Evolutionary conservation across 306 rosid species (phyloP).

Genomic region (Corylus heterophylla): DNA sequence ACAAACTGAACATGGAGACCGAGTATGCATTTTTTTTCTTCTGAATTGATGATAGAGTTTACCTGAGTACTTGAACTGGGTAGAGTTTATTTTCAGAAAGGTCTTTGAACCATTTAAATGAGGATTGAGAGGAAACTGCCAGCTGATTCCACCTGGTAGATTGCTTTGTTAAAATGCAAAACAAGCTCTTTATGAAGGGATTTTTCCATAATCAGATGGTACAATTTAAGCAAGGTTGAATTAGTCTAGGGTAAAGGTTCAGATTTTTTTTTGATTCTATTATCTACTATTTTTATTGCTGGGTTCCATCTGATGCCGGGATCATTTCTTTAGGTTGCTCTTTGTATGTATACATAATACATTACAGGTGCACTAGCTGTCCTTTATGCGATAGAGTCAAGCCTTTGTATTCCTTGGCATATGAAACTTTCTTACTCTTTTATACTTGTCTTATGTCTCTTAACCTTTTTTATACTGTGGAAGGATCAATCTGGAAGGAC

Average conservation of each 20-base stretch:
- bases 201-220: background rate
- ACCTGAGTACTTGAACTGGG: background rate
- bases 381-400: constrained; percentile 19
- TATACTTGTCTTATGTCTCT: background rate
- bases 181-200: background rate
- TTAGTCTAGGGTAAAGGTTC: background rate
- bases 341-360: background rate
- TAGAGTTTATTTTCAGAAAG: constrained; percentile 4
- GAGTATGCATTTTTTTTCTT: constrained; percentile 59
- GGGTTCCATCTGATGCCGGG: constrained; percentile 11
- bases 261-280: background rate
- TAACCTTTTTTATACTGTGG: constrained; percentile 26
- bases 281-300: constrained; percentile 7
- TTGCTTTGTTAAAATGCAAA: background rate
- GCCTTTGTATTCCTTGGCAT: constrained; percentile 21
- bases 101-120: constrained; percentile 2
- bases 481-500: constrained; percentile 80
- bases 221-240: background rate
- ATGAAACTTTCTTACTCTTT: background rate
- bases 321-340: background rate
- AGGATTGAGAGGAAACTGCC: constrained; percentile 4
- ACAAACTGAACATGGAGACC: constrained; percentile 59
- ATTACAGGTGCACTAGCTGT: background rate
- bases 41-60: constrained; percentile 16
- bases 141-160: background rate